These are phyloP conservation scores for Linnemannia zychae DNA, from an alignment of 192 early-diverging fungal genomes.

Conservation along the genomic window DNA sequence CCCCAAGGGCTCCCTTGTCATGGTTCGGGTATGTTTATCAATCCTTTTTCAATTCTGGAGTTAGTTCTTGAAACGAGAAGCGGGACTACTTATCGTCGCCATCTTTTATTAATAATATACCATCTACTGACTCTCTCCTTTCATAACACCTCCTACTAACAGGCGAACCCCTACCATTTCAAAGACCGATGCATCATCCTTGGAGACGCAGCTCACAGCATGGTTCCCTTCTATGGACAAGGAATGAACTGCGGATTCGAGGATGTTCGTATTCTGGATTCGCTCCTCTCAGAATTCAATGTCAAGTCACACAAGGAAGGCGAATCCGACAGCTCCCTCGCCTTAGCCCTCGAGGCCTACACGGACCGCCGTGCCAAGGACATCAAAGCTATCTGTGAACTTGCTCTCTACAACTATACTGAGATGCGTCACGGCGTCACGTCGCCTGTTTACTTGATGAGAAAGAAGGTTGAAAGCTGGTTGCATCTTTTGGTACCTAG, in stretches of 20 bases:
- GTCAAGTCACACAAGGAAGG: conserved; percentile 40
- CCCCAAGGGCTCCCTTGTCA: conserved; percentile 86
- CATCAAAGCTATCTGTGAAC: conserved; percentile 89
- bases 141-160: conserved; percentile 34
- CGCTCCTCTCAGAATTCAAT: conserved; percentile 68
- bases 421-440: conserved; percentile 94
- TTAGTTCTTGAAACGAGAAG: background rate
- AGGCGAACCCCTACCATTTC: conserved; percentile 87
- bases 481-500: conserved; percentile 82
- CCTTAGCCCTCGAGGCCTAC: conserved; percentile 80
- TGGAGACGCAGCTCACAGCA: conserved; percentile 97
- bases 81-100: no score
- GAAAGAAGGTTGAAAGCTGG: conserved; percentile 85
- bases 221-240: conserved; percentile 99
- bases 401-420: conserved; percentile 94
- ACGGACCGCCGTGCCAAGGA: conserved; percentile 77
- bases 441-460: conserved; percentile 75
- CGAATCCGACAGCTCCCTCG: conserved; percentile 52
- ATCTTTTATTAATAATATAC: background rate
- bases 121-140: background rate
- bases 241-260: conserved; percentile 99
- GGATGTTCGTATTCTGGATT: conserved; percentile 81
- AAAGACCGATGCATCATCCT: conserved; percentile 82
- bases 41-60: background rate
- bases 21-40: conserved; percentile 73